Percentiles rank a stretch among this genome's conserved stretches.
Conservation (phyloP, 768 basidiomycete species). For the Sarcodon sp. region DNA sequence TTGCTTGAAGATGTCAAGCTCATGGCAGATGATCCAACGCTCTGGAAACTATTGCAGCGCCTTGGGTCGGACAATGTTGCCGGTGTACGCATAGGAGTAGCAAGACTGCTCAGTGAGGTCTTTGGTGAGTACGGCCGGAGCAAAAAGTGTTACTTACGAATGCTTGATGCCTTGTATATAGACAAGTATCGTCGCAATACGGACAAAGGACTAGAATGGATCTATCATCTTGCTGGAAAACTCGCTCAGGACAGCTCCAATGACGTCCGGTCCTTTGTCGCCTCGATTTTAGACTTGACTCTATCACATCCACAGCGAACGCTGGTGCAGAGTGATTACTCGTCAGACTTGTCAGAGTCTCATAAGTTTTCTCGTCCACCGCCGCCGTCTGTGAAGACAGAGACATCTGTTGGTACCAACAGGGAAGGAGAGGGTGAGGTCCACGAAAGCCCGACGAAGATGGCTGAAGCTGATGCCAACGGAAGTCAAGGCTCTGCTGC, state of each 20-base stretch:
- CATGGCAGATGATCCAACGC: constrained; percentile 29
- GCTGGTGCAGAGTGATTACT: constrained; percentile 2
- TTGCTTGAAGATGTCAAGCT: constrained; percentile 22
- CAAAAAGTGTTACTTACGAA: neutral
- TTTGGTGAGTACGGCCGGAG: constrained; percentile 30
- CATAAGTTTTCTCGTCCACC: constrained; percentile 17
- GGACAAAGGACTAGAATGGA: constrained; percentile 2
- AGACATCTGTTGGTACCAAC: no score
- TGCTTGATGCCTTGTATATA: neutral
- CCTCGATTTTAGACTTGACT: constrained; percentile 8
- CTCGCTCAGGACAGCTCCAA: constrained; percentile 43
- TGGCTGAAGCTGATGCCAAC: no score
- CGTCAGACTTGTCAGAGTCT: constrained; percentile 5
- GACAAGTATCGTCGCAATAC: constrained; percentile 8
- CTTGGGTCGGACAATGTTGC: constrained; percentile 59
- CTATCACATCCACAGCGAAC: neutral
- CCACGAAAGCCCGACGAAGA: no score
- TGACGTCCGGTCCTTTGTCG: constrained; percentile 50
- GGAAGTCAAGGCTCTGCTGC: no score
- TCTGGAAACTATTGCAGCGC: constrained; percentile 40
- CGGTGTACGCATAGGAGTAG: constrained; percentile 78
- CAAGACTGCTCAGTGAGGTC: constrained; percentile 52
- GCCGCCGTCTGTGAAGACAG: constrained; percentile 3
- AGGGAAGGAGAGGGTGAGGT: no score
- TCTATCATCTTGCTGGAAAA: constrained; percentile 21